Conservation (phyloP, 495 filamentous ascomycete species). For the Paragyromitra xinjiangensis region DNA sequence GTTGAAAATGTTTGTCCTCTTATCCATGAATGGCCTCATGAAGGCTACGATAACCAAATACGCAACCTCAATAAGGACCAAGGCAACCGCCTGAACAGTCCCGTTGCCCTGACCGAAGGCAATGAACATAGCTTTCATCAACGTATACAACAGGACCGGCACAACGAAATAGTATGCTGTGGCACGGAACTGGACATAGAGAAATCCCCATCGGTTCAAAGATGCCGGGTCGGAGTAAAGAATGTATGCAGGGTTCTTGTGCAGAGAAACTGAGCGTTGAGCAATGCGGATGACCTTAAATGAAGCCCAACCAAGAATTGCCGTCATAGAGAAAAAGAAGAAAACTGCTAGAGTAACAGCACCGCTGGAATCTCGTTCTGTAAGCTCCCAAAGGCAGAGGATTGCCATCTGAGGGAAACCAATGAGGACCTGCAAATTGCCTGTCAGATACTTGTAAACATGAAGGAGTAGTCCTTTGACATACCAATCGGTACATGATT, state of each 20-base stretch:
- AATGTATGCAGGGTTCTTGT: constrained; percentile 97
- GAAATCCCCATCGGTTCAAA: constrained; percentile 98
- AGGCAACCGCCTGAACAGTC: constrained; percentile 81
- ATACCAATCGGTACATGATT: constrained; percentile 84
- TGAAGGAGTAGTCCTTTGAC: constrained; percentile 27
- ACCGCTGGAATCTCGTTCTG: constrained; percentile 81
- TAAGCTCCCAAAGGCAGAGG: constrained; percentile 95
- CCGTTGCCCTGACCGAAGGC: constrained; percentile 78
- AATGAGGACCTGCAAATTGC: constrained; percentile 70
- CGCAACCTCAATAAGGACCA: constrained; percentile 84
- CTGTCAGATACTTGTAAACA: constrained; percentile 31
- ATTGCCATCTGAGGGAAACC: constrained; percentile 93
- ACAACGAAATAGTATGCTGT: constrained; percentile 97
- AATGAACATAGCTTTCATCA: constrained; percentile 92
- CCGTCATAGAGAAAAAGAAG: constrained; percentile 83
- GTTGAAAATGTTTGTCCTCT: constrained; percentile 97
- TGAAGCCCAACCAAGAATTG: constrained; percentile 84
- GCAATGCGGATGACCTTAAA: constrained; percentile 90
- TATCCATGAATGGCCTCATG: constrained; percentile 97
- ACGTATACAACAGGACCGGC: constrained; percentile 77
- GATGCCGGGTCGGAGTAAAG: constrained; percentile 92
- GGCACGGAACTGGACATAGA: constrained; percentile 97
- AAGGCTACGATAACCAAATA: constrained; percentile 81
- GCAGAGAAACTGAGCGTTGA: constrained; percentile 84
- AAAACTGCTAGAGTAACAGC: constrained; percentile 89